Conservation (phyloP, 495 filamentous ascomycete species). For the Aspergillus ellipticus region DNA sequence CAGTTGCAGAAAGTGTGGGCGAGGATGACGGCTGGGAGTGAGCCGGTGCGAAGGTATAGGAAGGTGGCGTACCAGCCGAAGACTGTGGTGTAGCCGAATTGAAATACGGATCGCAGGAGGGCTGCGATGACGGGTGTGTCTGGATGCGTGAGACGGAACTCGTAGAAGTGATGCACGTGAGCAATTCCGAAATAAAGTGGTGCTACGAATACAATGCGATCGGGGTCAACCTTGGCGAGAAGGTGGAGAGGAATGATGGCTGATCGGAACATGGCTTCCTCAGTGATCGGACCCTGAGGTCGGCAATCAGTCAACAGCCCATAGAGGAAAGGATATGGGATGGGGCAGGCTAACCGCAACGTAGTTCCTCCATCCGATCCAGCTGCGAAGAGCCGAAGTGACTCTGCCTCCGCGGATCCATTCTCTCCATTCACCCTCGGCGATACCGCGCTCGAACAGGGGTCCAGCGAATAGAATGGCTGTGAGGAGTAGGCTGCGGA, state of each 20-base stretch:
- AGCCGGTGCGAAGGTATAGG: conserved; percentile 83
- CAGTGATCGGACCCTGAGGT: conserved; percentile 75
- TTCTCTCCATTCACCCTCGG: conserved; percentile 65
- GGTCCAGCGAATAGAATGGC: conserved; percentile 80
- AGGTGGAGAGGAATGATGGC: conserved; percentile 78
- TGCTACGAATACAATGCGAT: conserved; percentile 66
- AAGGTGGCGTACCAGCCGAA: conserved; percentile 94
- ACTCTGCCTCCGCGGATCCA: conserved; percentile 50
- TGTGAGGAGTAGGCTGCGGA: conserved; percentile 59
- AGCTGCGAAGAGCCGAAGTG: conserved; percentile 49
- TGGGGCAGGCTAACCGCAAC: conserved; percentile 48
- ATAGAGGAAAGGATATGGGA: not conserved
- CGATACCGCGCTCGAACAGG: conserved; percentile 69
- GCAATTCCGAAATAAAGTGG: conserved; percentile 93
- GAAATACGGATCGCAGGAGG: conserved; percentile 68
- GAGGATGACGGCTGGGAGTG: conserved; percentile 63
- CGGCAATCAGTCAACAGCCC: conserved; percentile 6
- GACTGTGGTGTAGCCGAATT: conserved; percentile 87
- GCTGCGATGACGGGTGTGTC: conserved; percentile 56
- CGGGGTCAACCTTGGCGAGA: conserved; percentile 57
- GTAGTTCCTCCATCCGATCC: conserved; percentile 64
- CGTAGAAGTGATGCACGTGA: conserved; percentile 94
- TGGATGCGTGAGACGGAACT: conserved; percentile 81
- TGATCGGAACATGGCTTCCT: conserved; percentile 91
- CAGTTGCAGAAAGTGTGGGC: conserved; percentile 91